Evolutionary conservation across 2,329 filamentous ascomycete genomes (phyloP), one percentile per base, ranked within the genome.

Genomic region (Pseudogymnoascus sp.): DNA sequence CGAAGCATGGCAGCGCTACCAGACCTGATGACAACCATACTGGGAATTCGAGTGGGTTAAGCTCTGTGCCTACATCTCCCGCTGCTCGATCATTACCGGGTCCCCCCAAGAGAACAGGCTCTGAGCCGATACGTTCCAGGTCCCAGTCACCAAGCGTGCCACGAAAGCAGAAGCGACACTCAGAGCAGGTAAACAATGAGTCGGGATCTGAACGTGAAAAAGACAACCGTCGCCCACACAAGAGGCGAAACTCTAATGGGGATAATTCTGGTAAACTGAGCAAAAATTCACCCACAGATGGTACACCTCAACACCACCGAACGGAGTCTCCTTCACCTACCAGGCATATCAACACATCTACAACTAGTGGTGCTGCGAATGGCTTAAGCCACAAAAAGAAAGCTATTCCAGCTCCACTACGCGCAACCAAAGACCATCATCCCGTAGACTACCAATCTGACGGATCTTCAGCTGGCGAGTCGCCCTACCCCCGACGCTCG

Each of bases 381-480:
- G 83, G 84, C 4, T 72, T 85, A 35, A 76, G 78, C 61, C 76
- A 80, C 64, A 88, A 88, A 75, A 88, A 87, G 73, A 84, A 81
- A 73, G 83, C 81, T 53, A 72, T 83, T 23, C 84, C 86, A 7
- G 81, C 83, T 6, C 85, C 86, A 10, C 78, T 89, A 60, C 72
- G 70, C 31, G 68, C 72, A 7, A 68, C 66, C 13, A 72, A 72
- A 29, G 75, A 77, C 13, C 80, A 84, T 9, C 80, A 84, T 61
- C 80, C 85, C 9, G 82, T 81, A 23, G 85, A 87, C 65, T 88
- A 88, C 66, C 83, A 86, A 63, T 90, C 87, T 0, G 88, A 89
- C 72, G 82, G 88, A 67, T 86, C 87, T 53, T 84, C 85, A 53
- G 80, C 79, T 17, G 84, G 84, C 69, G 84, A 80, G 38, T 85